These are phyloP conservation scores for Phialophora expanda DNA, from an alignment of 2,329 filamentous ascomycete genomes.

Conservation along the genomic window DNA sequence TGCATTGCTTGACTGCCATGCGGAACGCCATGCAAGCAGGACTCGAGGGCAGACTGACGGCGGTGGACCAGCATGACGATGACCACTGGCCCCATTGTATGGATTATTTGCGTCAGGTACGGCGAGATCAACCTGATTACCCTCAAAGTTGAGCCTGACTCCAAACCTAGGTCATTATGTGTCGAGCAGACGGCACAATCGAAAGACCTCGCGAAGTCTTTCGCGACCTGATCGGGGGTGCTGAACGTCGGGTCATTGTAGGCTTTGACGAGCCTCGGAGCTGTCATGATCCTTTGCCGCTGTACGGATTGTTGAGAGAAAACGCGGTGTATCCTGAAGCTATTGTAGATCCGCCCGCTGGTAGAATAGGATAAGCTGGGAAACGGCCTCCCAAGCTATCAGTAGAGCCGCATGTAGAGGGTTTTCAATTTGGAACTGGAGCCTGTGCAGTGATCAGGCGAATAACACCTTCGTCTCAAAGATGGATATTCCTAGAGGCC, in stretches of 20 bases:
- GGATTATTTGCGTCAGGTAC: conserved; percentile 1
- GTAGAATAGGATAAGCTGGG: no score
- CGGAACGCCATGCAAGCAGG: conserved; percentile 3
- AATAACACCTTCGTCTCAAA: background rate
- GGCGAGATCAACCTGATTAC: background rate
- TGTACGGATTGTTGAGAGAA: no score
- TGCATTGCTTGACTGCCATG: conserved; percentile 5
- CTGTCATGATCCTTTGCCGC: no score
- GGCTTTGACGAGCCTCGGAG: background rate
- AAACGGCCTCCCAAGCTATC: no score
- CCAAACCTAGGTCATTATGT: background rate
- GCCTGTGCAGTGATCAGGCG: background rate
- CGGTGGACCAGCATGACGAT: background rate
- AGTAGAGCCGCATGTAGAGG: background rate
- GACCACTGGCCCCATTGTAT: conserved; percentile 3
- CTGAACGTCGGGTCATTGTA: background rate
- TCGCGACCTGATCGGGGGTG: background rate
- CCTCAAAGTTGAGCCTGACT: background rate
- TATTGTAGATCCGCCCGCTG: no score
- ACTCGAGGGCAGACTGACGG: background rate
- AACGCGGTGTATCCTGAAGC: no score
- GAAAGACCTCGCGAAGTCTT: conserved; percentile 1
- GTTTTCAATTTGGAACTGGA: background rate
- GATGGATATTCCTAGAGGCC: background rate
- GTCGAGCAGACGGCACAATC: conserved; percentile 3